Conservation (phyloP, 2,329 filamentous ascomycete species). For the Nothopassalora personata region DNA sequence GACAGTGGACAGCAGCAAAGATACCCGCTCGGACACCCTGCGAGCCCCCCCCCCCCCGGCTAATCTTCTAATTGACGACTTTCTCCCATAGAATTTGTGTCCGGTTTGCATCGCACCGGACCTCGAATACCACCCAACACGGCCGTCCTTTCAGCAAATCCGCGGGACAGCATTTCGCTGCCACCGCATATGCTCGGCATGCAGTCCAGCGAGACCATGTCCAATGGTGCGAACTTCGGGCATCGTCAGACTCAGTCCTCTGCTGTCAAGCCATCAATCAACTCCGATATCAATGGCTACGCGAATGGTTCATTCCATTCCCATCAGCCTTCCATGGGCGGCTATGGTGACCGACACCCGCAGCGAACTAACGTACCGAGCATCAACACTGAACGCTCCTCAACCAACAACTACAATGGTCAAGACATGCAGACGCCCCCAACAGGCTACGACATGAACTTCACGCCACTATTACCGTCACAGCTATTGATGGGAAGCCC, state of each 20-base stretch:
- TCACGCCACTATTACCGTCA: slow-evolving; percentile 89
- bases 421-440: slow-evolving; percentile 80
- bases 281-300: slow-evolving; percentile 73
- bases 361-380: slow-evolving; percentile 71
- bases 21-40: not conserved
- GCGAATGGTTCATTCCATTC: slow-evolving; percentile 88
- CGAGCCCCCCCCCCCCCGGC: not conserved
- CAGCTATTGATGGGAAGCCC: slow-evolving; percentile 92
- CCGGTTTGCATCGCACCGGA: slow-evolving; percentile 21
- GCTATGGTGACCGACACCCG: slow-evolving; percentile 81
- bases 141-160: slow-evolving; percentile 71
- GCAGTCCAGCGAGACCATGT: slow-evolving; percentile 73
- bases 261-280: slow-evolving; percentile 67
- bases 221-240: slow-evolving; percentile 51
- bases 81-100: slow-evolving; percentile 7
- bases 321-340: slow-evolving; percentile 64
- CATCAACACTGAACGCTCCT: slow-evolving; percentile 74
- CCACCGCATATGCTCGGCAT: slow-evolving; percentile 81
- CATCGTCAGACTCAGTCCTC: slow-evolving; percentile 56
- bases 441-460: slow-evolving; percentile 95
- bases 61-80: slow-evolving; percentile 12
- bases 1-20: not conserved
- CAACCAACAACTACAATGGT: slow-evolving; percentile 29
- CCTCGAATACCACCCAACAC: slow-evolving; percentile 54
- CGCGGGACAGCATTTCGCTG: slow-evolving; percentile 79